phyloP scores from a whole-genome alignment of 2,329 filamentous ascomycete species.

The Fusarium torulosum region DNA sequence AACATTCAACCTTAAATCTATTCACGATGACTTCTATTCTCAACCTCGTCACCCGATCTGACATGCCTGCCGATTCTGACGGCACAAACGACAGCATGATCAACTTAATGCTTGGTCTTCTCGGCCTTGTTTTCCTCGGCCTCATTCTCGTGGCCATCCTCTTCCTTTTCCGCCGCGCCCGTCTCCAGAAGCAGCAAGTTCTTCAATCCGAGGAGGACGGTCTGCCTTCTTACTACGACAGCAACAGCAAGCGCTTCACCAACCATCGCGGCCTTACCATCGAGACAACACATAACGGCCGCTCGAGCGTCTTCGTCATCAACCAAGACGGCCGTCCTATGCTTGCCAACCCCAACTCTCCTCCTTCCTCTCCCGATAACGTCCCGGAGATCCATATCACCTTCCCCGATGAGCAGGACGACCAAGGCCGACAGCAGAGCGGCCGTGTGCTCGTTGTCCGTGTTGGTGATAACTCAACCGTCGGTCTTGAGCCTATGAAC shows the following conservation, averaged over 20 bases:
- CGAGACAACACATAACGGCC: constrained; percentile 66
- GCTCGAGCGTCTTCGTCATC: constrained; percentile 80
- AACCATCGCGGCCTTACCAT: constrained; percentile 70
- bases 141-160: constrained; percentile 76
- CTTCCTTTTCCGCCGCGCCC: constrained; percentile 77
- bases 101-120: constrained; percentile 81
- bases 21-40: constrained; percentile 46
- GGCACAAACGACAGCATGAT: constrained; percentile 71
- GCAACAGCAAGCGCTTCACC: constrained; percentile 60
- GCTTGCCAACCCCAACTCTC: constrained; percentile 79
- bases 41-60: constrained; percentile 41
- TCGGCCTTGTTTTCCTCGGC: constrained; percentile 81
- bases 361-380: constrained; percentile 82
- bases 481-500: constrained; percentile 89
- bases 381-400: constrained; percentile 98
- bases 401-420: constrained; percentile 95
- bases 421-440: constrained; percentile 81
- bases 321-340: constrained; percentile 82
- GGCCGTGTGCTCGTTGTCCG: constrained; percentile 92
- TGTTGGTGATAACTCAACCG: constrained; percentile 85
- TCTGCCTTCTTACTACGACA: constrained; percentile 78
- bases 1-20: constrained; percentile 31
- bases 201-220: constrained; percentile 56
- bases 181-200: constrained; percentile 62
- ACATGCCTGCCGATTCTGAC: constrained; percentile 55